A percentile compares a stretch with the other conserved stretches of the same genome.
Evolutionary conservation across 257 asterid species (phyloP).

Genomic region (Petrea volubilis): DNA sequence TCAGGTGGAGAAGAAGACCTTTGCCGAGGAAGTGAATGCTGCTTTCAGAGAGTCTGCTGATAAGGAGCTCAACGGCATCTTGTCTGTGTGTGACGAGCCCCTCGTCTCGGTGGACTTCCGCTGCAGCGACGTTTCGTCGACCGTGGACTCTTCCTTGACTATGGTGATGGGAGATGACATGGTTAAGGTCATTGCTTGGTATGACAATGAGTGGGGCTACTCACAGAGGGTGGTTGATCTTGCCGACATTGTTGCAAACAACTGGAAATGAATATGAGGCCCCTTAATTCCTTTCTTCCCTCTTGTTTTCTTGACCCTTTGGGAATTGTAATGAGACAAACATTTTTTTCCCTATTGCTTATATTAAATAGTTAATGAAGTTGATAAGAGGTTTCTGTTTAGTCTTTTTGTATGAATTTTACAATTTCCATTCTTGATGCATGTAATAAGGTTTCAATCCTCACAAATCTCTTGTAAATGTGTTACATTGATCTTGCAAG

Average conservation of each 20-base stretch:
- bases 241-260: conserved; percentile 91
- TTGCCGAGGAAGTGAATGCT: conserved; percentile 93
- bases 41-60: conserved; percentile 84
- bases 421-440: background rate
- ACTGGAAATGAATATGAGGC: conserved; percentile 61
- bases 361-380: conserved; percentile 5
- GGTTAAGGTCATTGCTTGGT: conserved; percentile 99
- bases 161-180: conserved; percentile 99
- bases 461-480: background rate
- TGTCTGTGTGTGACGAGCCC: conserved; percentile 88
- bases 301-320: conserved; percentile 24
- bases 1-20: conserved; percentile 90
- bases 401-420: background rate
- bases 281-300: conserved; percentile 3
- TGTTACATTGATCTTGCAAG: background rate
- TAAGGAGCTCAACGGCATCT: conserved; percentile 75
- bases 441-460: background rate
- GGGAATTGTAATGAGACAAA: conserved; percentile 43
- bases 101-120: conserved; percentile 91
- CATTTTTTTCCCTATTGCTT: conserved; percentile 31
- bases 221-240: conserved; percentile 99
- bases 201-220: conserved; percentile 98
- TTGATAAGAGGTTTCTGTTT: background rate
- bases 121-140: conserved; percentile 91
- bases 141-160: conserved; percentile 79